phyloP scores from a whole-genome alignment of 2,329 filamentous ascomycete genomes.

The Cercospora citrullina region DNA sequence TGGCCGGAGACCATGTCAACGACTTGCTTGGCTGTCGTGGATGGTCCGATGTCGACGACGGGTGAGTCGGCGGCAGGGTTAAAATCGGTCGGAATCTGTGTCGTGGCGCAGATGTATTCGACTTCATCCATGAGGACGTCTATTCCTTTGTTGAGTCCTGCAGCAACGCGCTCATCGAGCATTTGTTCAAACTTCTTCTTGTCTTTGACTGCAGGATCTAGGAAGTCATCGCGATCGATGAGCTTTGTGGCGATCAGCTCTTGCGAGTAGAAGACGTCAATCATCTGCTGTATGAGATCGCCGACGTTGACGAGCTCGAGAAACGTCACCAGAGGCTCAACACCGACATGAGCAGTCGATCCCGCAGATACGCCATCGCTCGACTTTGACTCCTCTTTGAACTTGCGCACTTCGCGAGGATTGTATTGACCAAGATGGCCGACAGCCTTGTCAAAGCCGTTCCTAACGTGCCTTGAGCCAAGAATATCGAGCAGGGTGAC shows the following conservation, averaged over 20 bases:
- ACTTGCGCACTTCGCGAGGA: conserved; percentile 75
- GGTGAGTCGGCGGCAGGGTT: conserved; percentile 61
- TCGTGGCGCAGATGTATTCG: conserved; percentile 89
- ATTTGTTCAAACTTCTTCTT: conserved; percentile 99
- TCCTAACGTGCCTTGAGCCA: conserved; percentile 81
- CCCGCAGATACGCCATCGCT: conserved; percentile 12
- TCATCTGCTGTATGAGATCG: conserved; percentile 97
- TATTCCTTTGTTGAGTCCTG: conserved; percentile 94
- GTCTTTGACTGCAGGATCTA: conserved; percentile 85
- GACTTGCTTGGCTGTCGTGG: conserved; percentile 73
- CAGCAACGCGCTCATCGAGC: conserved; percentile 94
- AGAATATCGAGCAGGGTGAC: conserved; percentile 79
- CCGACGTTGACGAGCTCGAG: conserved; percentile 97
- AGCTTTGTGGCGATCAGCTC: conserved; percentile 81
- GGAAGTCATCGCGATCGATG: conserved; percentile 88
- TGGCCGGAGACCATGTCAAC: conserved; percentile 85
- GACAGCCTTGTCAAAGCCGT: conserved; percentile 92
- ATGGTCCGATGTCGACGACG: conserved; percentile 67
- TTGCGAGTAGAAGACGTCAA: conserved; percentile 97
- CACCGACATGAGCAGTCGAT: conserved; percentile 50
- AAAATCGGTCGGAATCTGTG: conserved; percentile 83
- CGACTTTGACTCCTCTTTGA: conserved; percentile 25
- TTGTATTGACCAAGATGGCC: conserved; percentile 89
- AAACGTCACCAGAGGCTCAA: conserved; percentile 91
- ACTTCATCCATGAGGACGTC: conserved; percentile 98